Conservation (phyloP, 306 rosid genomes). For the Sphenostylis stenocarpa region DNA sequence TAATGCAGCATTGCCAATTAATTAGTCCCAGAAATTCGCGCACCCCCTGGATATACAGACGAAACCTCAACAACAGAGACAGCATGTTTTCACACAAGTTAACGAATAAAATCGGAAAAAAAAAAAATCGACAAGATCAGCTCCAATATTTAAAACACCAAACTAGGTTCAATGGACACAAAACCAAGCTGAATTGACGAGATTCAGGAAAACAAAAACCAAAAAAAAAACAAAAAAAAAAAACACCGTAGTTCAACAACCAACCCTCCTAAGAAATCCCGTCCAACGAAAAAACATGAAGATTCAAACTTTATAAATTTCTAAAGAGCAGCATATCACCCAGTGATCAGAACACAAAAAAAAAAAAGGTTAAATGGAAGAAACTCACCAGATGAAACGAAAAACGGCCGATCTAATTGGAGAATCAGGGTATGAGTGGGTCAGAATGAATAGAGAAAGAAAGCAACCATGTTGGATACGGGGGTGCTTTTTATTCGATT, state of each 20-base stretch:
- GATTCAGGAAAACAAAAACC: background rate
- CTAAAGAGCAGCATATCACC: constrained; percentile 28
- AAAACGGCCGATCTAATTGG: constrained; percentile 47
- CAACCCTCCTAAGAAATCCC: constrained; percentile 15
- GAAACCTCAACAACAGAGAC: constrained; percentile 34
- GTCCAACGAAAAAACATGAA: background rate
- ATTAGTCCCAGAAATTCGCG: constrained; percentile 18
- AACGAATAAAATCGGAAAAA: background rate
- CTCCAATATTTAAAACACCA: constrained; percentile 25
- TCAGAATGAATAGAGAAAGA: constrained; percentile 30
- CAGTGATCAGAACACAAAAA: constrained; percentile 33
- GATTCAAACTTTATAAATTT: constrained; percentile 25
- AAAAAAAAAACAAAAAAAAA: too few species aligned
- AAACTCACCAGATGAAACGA: constrained; percentile 46
- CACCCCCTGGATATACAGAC: background rate
- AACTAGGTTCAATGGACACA: constrained; percentile 18
- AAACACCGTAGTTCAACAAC: constrained; percentile 18
- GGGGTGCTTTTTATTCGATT: constrained; percentile 4
- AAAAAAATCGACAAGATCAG: constrained; percentile 32
- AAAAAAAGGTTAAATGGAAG: background rate
- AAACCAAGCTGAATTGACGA: constrained; percentile 10
- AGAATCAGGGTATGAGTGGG: constrained; percentile 25
- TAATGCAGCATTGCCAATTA: constrained; percentile 16
- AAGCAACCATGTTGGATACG: background rate
- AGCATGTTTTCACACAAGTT: constrained; percentile 25